These are phyloP conservation scores for Cladosporium cucumerinum DNA, from an alignment of 2,329 filamentous ascomycete species.

Conservation along the genomic window DNA sequence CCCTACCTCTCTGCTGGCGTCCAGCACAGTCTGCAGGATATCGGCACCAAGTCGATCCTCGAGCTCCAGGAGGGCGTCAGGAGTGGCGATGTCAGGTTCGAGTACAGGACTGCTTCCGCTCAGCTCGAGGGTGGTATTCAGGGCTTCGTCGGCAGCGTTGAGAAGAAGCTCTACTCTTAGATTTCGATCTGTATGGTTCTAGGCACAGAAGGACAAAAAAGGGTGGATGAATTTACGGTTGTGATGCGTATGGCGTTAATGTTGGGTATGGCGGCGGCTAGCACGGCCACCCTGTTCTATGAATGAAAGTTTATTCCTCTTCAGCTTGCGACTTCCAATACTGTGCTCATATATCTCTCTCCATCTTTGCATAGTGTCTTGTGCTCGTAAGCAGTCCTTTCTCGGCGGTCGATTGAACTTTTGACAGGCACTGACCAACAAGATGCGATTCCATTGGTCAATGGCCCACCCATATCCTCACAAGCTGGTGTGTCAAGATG, in stretches of 20 bases:
- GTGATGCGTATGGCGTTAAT: constrained; percentile 17
- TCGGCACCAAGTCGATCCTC: constrained; percentile 75
- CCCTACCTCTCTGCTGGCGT: constrained; percentile 93
- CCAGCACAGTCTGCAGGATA: constrained; percentile 96
- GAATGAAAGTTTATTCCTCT: neutral
- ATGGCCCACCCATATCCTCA: too few species aligned
- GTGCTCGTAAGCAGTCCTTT: too few species aligned
- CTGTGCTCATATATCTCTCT: neutral
- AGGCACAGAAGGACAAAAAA: constrained; percentile 1
- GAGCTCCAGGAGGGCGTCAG: constrained; percentile 73
- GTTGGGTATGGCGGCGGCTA: constrained; percentile 3
- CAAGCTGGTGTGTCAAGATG: neutral
- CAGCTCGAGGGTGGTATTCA: constrained; percentile 97
- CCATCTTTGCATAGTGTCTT: neutral
- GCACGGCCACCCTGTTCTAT: neutral
- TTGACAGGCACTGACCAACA: too few species aligned
- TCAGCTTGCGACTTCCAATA: neutral
- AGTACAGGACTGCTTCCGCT: constrained; percentile 88
- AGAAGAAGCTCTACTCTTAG: constrained; percentile 98
- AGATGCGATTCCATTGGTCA: too few species aligned
- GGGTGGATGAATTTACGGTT: constrained; percentile 15
- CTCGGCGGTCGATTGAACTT: neutral
- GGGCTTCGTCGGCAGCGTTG: constrained; percentile 84
- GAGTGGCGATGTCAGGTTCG: constrained; percentile 78
- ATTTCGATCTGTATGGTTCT: neutral